Evolutionary conservation across 225 moss, liverwort and hornwort genomes (phyloP).

Genomic region (Straminergon stramineum): DNA sequence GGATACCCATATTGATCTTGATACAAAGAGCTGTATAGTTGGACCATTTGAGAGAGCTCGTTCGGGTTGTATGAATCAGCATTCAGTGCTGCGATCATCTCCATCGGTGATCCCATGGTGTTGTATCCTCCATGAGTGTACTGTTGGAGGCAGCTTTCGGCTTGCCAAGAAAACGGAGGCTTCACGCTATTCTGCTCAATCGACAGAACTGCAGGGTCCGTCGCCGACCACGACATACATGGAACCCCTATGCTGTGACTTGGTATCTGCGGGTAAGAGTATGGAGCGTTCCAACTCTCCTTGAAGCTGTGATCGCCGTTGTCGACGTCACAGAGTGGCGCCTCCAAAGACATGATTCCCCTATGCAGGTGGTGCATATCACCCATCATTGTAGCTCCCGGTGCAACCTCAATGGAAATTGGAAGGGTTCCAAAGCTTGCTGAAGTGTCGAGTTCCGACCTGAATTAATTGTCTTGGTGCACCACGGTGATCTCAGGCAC

Average conservation of each 20-base stretch:
- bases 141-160: conserved; percentile 35
- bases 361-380: conserved; percentile 27
- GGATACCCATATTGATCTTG: conserved; percentile 55
- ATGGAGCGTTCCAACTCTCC: background rate
- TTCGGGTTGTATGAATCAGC: conserved; percentile 25
- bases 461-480: background rate
- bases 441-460: background rate
- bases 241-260: conserved; percentile 14
- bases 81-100: conserved; percentile 37
- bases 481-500: background rate
- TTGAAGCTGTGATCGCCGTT: conserved; percentile 2
- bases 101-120: conserved; percentile 24
- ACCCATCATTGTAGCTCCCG: conserved; percentile 22
- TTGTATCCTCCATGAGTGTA: conserved; percentile 18
- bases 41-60: conserved; percentile 58
- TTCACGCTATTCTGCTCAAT: conserved; percentile 24
- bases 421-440: background rate
- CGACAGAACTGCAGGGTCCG: conserved; percentile 42
- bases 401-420: background rate
- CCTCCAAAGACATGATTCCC: conserved; percentile 21
- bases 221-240: conserved; percentile 49
- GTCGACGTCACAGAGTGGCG: conserved; percentile 21
- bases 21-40: conserved; percentile 44
- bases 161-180: conserved; percentile 34
- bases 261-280: conserved; percentile 22